Conservation (phyloP, 441 rosid genomes). For the Populus tomentosa region DNA sequence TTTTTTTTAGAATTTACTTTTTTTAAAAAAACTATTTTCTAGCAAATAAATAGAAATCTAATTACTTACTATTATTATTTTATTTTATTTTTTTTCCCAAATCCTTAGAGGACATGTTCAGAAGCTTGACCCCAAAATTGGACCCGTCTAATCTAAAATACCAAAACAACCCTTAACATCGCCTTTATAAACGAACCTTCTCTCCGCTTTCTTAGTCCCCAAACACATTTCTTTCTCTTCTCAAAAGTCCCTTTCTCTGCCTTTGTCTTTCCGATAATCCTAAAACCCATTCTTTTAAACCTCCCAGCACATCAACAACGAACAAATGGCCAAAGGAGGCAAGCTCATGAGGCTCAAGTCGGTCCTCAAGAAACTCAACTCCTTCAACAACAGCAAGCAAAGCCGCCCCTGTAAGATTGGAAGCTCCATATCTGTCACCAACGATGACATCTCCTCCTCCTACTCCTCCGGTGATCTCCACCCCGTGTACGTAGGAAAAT, state of each 20-base stretch:
- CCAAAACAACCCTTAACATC: constrained; percentile 12
- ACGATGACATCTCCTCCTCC: constrained; percentile 20
- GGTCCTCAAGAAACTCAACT: constrained; percentile 72
- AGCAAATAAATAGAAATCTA: too few relatives aligned
- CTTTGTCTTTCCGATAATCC: background rate
- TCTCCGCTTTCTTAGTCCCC: constrained; percentile 10
- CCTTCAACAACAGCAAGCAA: constrained; percentile 59
- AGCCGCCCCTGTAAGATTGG: constrained; percentile 24
- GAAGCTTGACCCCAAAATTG: background rate
- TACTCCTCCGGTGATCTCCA: constrained; percentile 25
- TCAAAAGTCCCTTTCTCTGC: background rate
- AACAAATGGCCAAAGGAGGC: constrained; percentile 60
- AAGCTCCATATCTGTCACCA: constrained; percentile 24
- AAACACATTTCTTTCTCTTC: background rate
- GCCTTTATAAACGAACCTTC: constrained; percentile 31
- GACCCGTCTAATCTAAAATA: constrained; percentile 6
- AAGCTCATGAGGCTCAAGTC: constrained; percentile 71
- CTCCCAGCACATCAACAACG: background rate
- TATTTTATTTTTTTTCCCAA: background rate
- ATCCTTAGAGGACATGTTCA: background rate
- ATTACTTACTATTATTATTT: too few relatives aligned
- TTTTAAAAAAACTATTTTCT: too few relatives aligned
- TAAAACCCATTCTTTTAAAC: background rate
- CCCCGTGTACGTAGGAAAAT: constrained; percentile 36
- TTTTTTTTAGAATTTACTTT: too few relatives aligned